Evolutionary conservation across 495 filamentous ascomycete genomes (phyloP).

Genomic region (Podospora anserina): DNA sequence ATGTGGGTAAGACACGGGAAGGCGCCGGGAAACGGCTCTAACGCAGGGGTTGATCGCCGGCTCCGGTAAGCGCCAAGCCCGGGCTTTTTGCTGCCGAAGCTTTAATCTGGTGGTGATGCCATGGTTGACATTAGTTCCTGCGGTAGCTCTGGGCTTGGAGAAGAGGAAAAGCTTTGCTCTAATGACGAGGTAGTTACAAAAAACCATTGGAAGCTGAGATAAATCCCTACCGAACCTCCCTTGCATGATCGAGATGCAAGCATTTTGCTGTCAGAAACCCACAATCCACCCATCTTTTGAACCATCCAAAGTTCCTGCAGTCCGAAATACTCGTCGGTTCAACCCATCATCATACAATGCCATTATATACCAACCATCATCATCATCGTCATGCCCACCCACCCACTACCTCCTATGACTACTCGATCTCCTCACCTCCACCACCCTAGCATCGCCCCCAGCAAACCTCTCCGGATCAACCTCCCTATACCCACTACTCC

Average conservation of each 20-base stretch:
- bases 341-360: not conserved
- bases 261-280: not conserved
- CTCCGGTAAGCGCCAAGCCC: not conserved
- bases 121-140: not conserved
- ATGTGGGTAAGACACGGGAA: not conserved
- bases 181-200: not conserved
- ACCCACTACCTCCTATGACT: constrained; percentile 21
- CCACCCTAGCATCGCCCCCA: constrained; percentile 30
- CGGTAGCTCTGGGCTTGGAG: not conserved
- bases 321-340: not conserved
- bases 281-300: not conserved
- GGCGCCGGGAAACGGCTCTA: not conserved
- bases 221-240: not conserved
- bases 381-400: not conserved
- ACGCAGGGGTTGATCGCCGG: not conserved
- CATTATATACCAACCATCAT: not conserved
- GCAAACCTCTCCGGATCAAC: constrained; percentile 33
- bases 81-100: not conserved
- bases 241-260: not conserved
- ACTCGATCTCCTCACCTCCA: constrained; percentile 34
- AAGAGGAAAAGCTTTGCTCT: too few species aligned
- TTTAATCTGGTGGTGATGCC: not conserved
- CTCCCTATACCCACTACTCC: constrained; percentile 34
- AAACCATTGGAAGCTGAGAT: not conserved
- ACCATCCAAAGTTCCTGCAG: too few species aligned